Percentiles rank a stretch among this genome's conserved stretches.
phyloP scores from a whole-genome alignment of 176 grass and related monocot genomes.

The Oryza australiensis region DNA sequence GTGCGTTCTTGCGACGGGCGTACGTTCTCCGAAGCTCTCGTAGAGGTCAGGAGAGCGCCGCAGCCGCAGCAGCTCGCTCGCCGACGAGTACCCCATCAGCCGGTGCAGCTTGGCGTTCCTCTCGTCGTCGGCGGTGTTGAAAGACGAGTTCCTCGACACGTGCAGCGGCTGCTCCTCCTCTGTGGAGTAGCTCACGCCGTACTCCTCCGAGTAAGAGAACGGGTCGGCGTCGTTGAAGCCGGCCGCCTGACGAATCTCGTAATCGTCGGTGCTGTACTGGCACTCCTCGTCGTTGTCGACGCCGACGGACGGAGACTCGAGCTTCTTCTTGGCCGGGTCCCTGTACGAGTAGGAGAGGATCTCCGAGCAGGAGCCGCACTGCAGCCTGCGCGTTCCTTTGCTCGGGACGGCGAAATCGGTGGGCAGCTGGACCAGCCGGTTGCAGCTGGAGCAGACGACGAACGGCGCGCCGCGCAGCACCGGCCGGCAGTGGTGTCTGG shows the following conservation, averaged over 20 bases:
- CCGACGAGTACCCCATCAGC: constrained; percentile 83
- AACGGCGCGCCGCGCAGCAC: constrained; percentile 82
- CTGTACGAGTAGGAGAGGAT: constrained; percentile 74
- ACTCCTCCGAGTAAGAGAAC: constrained; percentile 66
- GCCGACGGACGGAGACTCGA: constrained; percentile 30
- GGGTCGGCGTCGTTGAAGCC: constrained; percentile 29
- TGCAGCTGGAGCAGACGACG: constrained; percentile 74
- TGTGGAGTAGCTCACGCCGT: constrained; percentile 49
- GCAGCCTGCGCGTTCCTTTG: constrained; percentile 54
- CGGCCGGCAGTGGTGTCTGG: constrained; percentile 64
- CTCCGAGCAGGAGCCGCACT: constrained; percentile 70
- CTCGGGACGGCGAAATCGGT: constrained; percentile 51
- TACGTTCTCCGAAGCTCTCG: constrained; percentile 41
- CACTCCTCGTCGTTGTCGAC: background rate
- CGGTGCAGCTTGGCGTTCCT: constrained; percentile 51
- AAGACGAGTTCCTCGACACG: constrained; percentile 76
- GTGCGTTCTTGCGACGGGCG: background rate
- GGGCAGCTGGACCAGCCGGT: constrained; percentile 66
- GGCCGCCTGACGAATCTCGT: constrained; percentile 20
- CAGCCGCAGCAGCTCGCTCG: constrained; percentile 46
- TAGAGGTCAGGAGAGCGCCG: constrained; percentile 35
- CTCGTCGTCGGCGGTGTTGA: constrained; percentile 39
- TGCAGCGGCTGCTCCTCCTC: constrained; percentile 55
- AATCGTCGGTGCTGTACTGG: constrained; percentile 40
- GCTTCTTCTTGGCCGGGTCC: constrained; percentile 40